phyloP scores from a whole-genome alignment of 257 asterid genomes.

The Nicotiana noctiflora region DNA sequence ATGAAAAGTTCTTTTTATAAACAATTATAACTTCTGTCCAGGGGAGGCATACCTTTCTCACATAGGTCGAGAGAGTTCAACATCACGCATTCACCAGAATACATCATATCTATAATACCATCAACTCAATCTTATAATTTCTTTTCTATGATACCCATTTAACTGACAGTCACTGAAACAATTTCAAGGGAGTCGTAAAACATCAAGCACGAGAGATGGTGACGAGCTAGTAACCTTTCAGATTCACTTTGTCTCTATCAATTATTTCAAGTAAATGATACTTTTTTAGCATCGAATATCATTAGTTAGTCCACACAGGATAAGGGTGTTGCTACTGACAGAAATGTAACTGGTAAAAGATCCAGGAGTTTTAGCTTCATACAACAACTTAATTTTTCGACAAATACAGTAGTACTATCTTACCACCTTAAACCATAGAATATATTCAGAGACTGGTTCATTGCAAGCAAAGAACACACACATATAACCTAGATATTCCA shows the following conservation, averaged over 20 bases:
- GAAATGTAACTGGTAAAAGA: background rate
- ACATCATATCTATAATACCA: background rate
- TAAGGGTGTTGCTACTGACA: background rate
- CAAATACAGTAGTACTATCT: background rate
- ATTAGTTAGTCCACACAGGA: background rate
- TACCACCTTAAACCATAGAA: background rate
- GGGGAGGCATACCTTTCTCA: background rate
- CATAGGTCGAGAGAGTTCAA: background rate
- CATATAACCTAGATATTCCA: background rate
- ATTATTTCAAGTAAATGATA: background rate
- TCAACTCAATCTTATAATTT: background rate
- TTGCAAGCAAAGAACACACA: background rate
- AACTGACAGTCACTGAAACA: background rate
- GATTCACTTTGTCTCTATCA: background rate
- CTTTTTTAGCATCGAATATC: background rate
- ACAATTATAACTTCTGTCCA: background rate
- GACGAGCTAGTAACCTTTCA: background rate
- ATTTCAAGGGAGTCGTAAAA: background rate
- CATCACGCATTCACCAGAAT: background rate
- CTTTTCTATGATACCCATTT: background rate
- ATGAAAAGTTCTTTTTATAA: background rate
- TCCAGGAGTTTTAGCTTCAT: background rate
- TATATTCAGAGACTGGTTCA: background rate
- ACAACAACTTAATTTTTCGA: background rate
- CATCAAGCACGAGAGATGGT: background rate